Percentiles rank a stretch among this genome's conserved stretches.
These are phyloP conservation scores for Paracoccidioides lutzii DNA, from an alignment of 2,329 filamentous ascomycete species.

Conservation along the genomic window DNA sequence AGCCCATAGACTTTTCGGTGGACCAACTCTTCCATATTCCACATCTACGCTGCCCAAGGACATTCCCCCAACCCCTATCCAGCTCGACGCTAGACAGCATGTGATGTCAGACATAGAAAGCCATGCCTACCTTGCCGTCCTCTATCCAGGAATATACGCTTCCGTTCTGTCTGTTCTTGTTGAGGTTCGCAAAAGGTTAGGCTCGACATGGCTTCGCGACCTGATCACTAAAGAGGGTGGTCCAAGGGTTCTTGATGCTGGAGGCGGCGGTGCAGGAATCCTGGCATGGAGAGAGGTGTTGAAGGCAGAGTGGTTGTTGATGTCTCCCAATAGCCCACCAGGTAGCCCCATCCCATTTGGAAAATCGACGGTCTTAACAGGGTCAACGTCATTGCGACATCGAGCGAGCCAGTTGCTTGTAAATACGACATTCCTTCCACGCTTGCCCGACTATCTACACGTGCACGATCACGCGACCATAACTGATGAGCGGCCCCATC, in stretches of 20 bases:
- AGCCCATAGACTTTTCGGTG: constrained; percentile 65
- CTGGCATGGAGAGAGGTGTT: constrained; percentile 58
- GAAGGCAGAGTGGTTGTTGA: constrained; percentile 65
- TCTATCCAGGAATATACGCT: constrained; percentile 51
- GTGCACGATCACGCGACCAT: constrained; percentile 45
- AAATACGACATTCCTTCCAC: constrained; percentile 82
- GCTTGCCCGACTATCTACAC: constrained; percentile 74
- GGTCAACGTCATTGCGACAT: constrained; percentile 59
- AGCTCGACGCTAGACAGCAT: constrained; percentile 42
- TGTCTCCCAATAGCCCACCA: constrained; percentile 37
- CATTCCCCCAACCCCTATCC: constrained; percentile 41
- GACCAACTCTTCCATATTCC: constrained; percentile 61
- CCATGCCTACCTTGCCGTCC: constrained; percentile 44
- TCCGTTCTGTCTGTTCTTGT: constrained; percentile 43
- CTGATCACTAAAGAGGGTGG: constrained; percentile 45
- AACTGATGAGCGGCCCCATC: constrained; percentile 41
- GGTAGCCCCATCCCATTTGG: constrained; percentile 43
- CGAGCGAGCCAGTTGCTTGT: constrained; percentile 66
- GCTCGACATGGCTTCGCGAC: constrained; percentile 44
- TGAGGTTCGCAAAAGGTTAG: constrained; percentile 48
- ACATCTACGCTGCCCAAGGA: constrained; percentile 51
- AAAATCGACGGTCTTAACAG: constrained; percentile 69
- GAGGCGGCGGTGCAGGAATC: constrained; percentile 48
- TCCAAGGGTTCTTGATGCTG: constrained; percentile 47
- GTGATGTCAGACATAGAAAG: constrained; percentile 50